Percentiles rank a stretch among this genome's conserved stretches.
These are phyloP conservation scores for Pancytospora epiphaga DNA, from an alignment of 371 early-diverging fungal genomes.

Conservation along the genomic window DNA sequence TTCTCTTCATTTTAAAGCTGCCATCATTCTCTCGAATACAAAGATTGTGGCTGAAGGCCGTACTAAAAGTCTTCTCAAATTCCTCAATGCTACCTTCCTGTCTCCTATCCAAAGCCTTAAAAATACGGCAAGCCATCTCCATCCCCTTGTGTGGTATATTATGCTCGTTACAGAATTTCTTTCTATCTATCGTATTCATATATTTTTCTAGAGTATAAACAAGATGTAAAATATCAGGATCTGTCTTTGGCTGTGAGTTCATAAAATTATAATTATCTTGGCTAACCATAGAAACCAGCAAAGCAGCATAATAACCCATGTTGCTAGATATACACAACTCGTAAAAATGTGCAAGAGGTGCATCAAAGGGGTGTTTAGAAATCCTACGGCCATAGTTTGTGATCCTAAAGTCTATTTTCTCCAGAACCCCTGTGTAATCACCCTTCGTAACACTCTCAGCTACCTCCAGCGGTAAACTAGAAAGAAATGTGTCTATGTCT, in stretches of 20 bases:
- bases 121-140: slow-evolving; percentile 27
- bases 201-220: slow-evolving; percentile 29
- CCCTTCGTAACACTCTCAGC: neutral
- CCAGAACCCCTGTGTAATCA: neutral
- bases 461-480: too few relatives aligned
- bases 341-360: slow-evolving; percentile 38
- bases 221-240: slow-evolving; percentile 39
- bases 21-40: slow-evolving; percentile 45
- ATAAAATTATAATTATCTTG: slow-evolving; percentile 53
- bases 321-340: slow-evolving; percentile 15
- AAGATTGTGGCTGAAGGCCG: slow-evolving; percentile 49
- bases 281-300: slow-evolving; percentile 37
- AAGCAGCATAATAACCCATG: slow-evolving; percentile 26
- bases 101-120: slow-evolving; percentile 21
- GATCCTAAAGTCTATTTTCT: slow-evolving; percentile 27
- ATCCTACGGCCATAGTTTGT: slow-evolving; percentile 47
- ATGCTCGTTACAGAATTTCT: slow-evolving; percentile 31
- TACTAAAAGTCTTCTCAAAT: slow-evolving; percentile 41
- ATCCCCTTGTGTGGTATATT: slow-evolving; percentile 30
- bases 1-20: slow-evolving; percentile 20
- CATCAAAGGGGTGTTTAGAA: slow-evolving; percentile 45
- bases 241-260: slow-evolving; percentile 2
- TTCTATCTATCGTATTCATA: slow-evolving; percentile 31
- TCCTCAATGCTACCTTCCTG: slow-evolving; percentile 27
- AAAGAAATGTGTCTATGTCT: neutral